These are phyloP conservation scores for Brassica juncea DNA, from an alignment of 345 rosid genomes.

Conservation along the genomic window DNA sequence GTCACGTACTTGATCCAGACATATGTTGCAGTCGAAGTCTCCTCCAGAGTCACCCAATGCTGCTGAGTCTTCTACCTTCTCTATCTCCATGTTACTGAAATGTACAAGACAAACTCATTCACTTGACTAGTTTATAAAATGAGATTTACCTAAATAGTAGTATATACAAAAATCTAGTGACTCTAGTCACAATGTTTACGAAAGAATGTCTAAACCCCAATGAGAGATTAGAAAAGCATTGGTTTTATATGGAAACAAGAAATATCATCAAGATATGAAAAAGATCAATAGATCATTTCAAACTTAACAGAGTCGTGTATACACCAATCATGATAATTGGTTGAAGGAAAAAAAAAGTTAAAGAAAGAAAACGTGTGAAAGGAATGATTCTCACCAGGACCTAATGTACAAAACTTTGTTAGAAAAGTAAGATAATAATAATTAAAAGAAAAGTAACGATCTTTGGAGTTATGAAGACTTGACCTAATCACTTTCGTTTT, in stretches of 20 bases:
- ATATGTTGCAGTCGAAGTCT: slow-evolving; percentile 89
- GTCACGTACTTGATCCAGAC: slow-evolving; percentile 73
- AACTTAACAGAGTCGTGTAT: not conserved
- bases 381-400: not conserved
- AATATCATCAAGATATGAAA: not conserved
- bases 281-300: slow-evolving; percentile 1
- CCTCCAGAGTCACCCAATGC: slow-evolving; percentile 40
- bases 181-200: not conserved
- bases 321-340: slow-evolving; percentile 10
- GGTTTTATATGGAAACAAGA: not conserved
- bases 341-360: not conserved
- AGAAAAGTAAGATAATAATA: not conserved
- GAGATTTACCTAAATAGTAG: slow-evolving; percentile 18
- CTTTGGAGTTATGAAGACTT: slow-evolving; percentile 21
- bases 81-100: slow-evolving; percentile 38
- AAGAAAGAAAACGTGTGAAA: not conserved
- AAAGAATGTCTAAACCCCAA: not conserved
- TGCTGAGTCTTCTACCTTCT: slow-evolving; percentile 6
- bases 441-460: slow-evolving; percentile 1
- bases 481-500: slow-evolving; percentile 36
- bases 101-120: slow-evolving; percentile 5
- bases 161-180: not conserved
- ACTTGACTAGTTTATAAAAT: slow-evolving; percentile 21
- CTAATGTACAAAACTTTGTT: not conserved
- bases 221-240: not conserved